Conservation (phyloP, 495 filamentous ascomycete genomes). For the Neurospora sp. region DNA sequence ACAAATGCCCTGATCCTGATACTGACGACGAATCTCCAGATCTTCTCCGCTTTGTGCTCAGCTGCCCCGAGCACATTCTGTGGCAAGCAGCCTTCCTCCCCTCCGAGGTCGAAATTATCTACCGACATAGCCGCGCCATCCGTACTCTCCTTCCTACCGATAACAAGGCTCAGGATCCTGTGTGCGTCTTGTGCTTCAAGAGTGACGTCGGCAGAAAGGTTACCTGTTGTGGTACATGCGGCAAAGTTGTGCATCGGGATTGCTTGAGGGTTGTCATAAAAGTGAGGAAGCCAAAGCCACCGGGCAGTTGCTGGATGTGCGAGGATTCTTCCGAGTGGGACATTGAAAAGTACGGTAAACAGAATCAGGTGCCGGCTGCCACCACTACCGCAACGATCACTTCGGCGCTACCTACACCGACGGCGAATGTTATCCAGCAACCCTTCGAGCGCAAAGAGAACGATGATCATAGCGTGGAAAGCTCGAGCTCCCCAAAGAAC, state of each 20-base stretch:
- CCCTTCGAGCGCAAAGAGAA: background rate
- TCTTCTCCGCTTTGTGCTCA: background rate
- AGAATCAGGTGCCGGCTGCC: background rate
- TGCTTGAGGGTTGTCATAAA: fast-evolving
- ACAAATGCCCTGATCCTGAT: background rate
- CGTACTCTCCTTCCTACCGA: background rate
- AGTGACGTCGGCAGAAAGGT: too few species aligned
- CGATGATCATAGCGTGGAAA: background rate
- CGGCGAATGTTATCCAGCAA: background rate
- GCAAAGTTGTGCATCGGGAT: background rate
- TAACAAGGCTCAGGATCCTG: background rate
- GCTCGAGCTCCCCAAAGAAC: background rate
- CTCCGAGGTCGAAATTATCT: background rate
- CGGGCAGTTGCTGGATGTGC: background rate
- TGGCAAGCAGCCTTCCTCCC: background rate
- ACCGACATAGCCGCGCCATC: background rate
- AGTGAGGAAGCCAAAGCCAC: background rate
- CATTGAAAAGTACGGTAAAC: background rate
- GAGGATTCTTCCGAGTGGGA: background rate
- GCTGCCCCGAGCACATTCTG: background rate
- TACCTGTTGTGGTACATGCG: background rate
- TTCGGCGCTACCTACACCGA: background rate
- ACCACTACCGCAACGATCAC: background rate
- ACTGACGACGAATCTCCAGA: background rate
- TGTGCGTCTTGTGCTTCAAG: background rate